Evolutionary conservation across 768 basidiomycete genomes (phyloP).

Genomic region (Termitomyces sp.): DNA sequence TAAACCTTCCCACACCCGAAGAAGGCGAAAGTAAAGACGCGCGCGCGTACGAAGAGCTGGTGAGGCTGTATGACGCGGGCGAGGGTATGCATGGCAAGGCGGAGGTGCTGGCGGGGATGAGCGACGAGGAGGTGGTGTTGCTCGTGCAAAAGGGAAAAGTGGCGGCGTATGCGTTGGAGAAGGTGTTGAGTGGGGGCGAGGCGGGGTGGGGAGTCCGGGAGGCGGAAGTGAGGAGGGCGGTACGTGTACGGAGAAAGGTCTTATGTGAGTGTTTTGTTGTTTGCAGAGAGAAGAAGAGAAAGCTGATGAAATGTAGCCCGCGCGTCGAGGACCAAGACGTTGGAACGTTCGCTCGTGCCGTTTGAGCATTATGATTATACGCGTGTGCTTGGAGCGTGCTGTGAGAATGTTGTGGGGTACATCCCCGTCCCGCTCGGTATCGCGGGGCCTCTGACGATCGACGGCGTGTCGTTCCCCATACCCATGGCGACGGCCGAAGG

Average conservation of each 20-base stretch:
- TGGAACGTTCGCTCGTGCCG: constrained; percentile 83
- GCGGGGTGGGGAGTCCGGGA: constrained; percentile 27
- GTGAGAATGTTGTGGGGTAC: constrained; percentile 98
- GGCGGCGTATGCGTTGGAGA: constrained; percentile 92
- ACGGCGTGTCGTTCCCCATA: constrained; percentile 80
- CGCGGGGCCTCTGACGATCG: constrained; percentile 91
- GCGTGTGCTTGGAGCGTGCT: constrained; percentile 92
- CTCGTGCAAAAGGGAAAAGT: constrained; percentile 91
- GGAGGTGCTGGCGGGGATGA: constrained; percentile 54
- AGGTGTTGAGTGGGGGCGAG: constrained; percentile 69
- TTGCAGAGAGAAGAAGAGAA: no score
- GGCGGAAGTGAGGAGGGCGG: constrained; percentile 76
- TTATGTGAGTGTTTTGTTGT: constrained; percentile 75
- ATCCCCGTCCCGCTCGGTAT: constrained; percentile 96
- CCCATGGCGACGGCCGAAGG: constrained; percentile 99
- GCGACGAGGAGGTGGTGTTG: constrained; percentile 89
- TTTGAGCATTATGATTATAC: constrained; percentile 88
- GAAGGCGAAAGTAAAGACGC: no score
- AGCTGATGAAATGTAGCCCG: constrained; percentile 53
- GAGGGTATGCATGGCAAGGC: constrained; percentile 45
- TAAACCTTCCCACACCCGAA: constrained; percentile 5
- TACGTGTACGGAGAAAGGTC: constrained; percentile 79
- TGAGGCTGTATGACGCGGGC: constrained; percentile 75
- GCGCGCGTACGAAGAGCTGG: constrained; percentile 71
- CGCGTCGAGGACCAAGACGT: constrained; percentile 74